Percentiles rank a stretch among this genome's conserved stretches.
Conservation (phyloP, 805 yeast species). For the Metschnikowia orientalis region DNA sequence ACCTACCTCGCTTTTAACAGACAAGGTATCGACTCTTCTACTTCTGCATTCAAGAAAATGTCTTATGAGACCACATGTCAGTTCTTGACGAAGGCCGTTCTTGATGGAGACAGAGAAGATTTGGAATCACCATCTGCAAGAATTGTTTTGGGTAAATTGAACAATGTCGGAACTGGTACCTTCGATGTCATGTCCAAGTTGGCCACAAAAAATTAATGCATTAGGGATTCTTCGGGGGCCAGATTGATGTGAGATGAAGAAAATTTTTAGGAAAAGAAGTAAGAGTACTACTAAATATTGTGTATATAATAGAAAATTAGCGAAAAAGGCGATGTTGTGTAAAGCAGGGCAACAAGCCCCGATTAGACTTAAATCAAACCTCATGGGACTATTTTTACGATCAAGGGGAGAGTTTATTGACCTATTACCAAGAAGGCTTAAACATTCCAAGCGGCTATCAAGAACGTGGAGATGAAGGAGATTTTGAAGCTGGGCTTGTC, state of each 20-base stretch:
- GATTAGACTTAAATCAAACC: too few species aligned
- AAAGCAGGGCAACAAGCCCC: too few species aligned
- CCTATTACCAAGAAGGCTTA: slow-evolving; percentile 8
- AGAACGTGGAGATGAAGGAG: slow-evolving; percentile 49
- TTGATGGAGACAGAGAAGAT: slow-evolving; percentile 85
- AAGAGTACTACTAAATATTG: neutral
- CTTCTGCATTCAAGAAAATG: slow-evolving; percentile 98
- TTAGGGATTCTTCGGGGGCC: too few species aligned
- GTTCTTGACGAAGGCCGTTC: slow-evolving; percentile 92
- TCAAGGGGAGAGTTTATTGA: neutral
- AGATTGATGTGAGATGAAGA: too few species aligned
- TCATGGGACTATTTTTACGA: too few species aligned
- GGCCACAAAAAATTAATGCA: too few species aligned
- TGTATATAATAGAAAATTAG: too few species aligned
- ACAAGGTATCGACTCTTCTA: slow-evolving; percentile 94
- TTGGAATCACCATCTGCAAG: slow-evolving; percentile 90
- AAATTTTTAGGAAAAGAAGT: too few species aligned
- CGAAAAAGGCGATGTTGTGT: too few species aligned
- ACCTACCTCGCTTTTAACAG: slow-evolving; percentile 94
- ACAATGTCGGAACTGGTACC: slow-evolving; percentile 92
- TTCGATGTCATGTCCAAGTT: slow-evolving; percentile 67
- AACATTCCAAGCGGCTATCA: slow-evolving; percentile 56
- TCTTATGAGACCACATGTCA: slow-evolving; percentile 98
- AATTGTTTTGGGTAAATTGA: slow-evolving; percentile 85
- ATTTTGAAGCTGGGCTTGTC: slow-evolving; percentile 60